Evolutionary conservation across 1,284 basidiomycete species (phyloP), one percentile per base, ranked within the genome.

Genomic region (Stygiomarasmius scandens): DNA sequence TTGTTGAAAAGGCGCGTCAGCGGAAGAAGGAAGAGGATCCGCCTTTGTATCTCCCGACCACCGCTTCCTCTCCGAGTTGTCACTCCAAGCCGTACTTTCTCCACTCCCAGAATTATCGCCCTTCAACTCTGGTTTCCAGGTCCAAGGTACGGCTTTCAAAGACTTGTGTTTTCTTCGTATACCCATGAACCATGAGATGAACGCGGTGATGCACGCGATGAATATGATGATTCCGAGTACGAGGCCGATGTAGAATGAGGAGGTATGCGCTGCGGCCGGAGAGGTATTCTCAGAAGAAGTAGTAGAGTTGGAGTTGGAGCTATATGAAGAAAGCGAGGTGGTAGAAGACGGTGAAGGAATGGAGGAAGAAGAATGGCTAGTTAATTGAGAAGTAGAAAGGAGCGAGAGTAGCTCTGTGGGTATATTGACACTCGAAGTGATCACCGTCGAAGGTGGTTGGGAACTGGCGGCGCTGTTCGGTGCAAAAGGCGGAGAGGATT

Each of bases 191-290:
- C 77, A 81, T 1, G 71, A 71, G 43, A 77, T 60, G 22, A 77
- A 50, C 2, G 75, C 74, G 16, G 74, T 69, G 24, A 81, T 34
- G 43, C 75, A 64, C 3, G 74, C 76, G 29, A 77, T 62, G 16
- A 68, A 72, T 6, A 73, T 70, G 25, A 84, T 74, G 3, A 66
- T 64, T 10, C 74, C 79, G 11, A 84, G 66, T 6, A 73, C 71
- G 52, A 83, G 75, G 11, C 74, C 81, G 22, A 78, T 64, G 62
- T 79, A 80, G 61, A 78, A 71, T 20, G 74, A 69, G 5, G 75
- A 65, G n/a, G 65, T 64, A 48, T 75, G 73, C 9, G 65, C 64
- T 23, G 57, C 25, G 53, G 61, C 62, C 48, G 59, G 49, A 3
- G 66, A n/a, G 12, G 62, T 59, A 34, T 62, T 50, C 8, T 66